phyloP scores from a whole-genome alignment of 257 asterid species.

The Capsicum pubescens region DNA sequence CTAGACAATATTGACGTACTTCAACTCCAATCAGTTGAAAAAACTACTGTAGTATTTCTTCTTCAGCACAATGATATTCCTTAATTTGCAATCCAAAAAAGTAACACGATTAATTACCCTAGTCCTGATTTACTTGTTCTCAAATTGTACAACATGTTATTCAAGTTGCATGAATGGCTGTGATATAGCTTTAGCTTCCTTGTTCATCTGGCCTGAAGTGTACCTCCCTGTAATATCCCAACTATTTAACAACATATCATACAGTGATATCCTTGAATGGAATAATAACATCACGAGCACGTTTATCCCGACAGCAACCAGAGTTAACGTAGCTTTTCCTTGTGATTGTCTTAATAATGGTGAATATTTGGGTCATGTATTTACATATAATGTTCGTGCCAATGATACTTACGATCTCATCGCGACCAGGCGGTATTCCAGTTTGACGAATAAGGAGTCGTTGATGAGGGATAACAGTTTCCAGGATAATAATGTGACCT shows the following conservation, averaged over 20 bases:
- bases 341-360: constrained; percentile 25
- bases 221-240: neutral
- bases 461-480: neutral
- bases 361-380: neutral
- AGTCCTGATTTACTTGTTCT: neutral
- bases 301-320: neutral
- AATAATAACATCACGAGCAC: neutral
- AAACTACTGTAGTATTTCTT: neutral
- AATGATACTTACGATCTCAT: neutral
- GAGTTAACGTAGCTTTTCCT: neutral
- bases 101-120: neutral
- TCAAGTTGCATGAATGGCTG: constrained; percentile 19
- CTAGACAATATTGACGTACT: neutral
- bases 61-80: neutral
- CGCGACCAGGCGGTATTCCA: neutral
- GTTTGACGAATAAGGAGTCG: neutral
- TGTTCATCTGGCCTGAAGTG: neutral
- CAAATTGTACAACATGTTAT: neutral
- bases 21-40: neutral
- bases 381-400: neutral
- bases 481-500: neutral
- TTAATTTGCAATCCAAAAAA: neutral
- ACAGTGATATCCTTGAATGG: neutral
- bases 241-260: neutral
- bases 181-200: constrained; percentile 25